Conservation (phyloP, 331 rosid species). For the Cydonia oblonga region DNA sequence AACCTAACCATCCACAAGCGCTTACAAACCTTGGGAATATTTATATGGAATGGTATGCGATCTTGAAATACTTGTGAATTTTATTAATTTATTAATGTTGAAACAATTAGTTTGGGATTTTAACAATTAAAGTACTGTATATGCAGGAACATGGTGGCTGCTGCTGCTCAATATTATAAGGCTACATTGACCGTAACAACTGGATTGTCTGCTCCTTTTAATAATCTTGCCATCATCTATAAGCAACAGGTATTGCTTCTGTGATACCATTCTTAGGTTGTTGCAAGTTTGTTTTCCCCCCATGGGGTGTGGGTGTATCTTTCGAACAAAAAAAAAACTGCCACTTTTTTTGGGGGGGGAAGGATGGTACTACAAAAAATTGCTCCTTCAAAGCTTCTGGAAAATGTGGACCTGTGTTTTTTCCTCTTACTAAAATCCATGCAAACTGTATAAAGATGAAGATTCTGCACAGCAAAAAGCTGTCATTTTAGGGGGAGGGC, state of each 20-base stretch:
- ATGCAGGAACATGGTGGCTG: constrained; percentile 82
- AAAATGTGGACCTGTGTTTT: neutral
- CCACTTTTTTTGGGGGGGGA: neutral
- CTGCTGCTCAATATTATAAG: constrained; percentile 92
- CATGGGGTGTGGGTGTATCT: neutral
- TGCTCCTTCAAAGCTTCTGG: neutral
- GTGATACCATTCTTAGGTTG: neutral
- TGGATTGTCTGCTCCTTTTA: constrained; percentile 92
- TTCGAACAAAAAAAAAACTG: neutral
- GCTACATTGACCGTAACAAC: constrained; percentile 88
- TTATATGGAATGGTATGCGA: constrained; percentile 90
- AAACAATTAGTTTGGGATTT: neutral
- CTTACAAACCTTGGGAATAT: constrained; percentile 97
- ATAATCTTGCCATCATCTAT: constrained; percentile 84
- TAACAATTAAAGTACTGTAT: neutral
- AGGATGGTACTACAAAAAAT: neutral
- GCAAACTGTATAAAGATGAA: neutral
- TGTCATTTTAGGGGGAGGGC: neutral
- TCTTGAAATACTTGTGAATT: neutral
- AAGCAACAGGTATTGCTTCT: constrained; percentile 52
- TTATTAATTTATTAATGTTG: neutral
- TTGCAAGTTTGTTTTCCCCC: neutral
- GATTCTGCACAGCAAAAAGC: neutral
- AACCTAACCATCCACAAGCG: constrained; percentile 98
- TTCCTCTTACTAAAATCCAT: neutral